A percentile compares a stretch with the other conserved stretches of the same genome.
phyloP scores from a whole-genome alignment of 2,329 filamentous ascomycete species.

The Penicillium corylophilum region DNA sequence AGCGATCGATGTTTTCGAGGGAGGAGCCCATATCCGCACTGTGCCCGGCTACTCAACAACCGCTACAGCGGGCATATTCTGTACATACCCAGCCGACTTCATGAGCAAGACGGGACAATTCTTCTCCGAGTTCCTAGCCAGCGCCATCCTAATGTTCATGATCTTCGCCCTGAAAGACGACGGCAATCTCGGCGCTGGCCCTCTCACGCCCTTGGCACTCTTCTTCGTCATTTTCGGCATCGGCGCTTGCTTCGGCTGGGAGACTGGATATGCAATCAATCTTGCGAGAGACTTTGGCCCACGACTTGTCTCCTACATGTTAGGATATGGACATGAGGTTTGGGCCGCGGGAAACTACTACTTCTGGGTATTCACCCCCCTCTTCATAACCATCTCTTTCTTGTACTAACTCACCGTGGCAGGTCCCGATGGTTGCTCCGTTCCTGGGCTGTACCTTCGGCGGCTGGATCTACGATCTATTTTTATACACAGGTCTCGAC shows the following conservation, averaged over 20 bases:
- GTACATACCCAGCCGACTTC: slow-evolving; percentile 64
- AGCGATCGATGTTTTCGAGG: slow-evolving; percentile 65
- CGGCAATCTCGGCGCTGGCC: slow-evolving; percentile 53
- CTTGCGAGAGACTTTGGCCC: slow-evolving; percentile 71
- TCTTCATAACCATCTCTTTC: not conserved
- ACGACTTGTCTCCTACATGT: slow-evolving; percentile 62
- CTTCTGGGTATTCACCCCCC: slow-evolving; percentile 59
- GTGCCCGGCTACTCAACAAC: slow-evolving; percentile 57
- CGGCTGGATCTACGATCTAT: slow-evolving; percentile 65
- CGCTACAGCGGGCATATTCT: slow-evolving; percentile 69
- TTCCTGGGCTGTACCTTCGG: slow-evolving; percentile 65
- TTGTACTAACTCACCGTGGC: not conserved
- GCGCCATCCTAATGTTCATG: slow-evolving; percentile 66
- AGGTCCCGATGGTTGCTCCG: slow-evolving; percentile 71
- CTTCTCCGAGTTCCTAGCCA: slow-evolving; percentile 70
- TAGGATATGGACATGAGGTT: slow-evolving; percentile 67
- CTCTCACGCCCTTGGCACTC: slow-evolving; percentile 59
- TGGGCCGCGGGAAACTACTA: slow-evolving; percentile 69
- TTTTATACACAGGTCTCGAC: slow-evolving; percentile 66
- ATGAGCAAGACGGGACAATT: slow-evolving; percentile 67
- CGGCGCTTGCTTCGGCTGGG: slow-evolving; percentile 71
- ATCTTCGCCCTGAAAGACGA: slow-evolving; percentile 65
- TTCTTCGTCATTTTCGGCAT: slow-evolving; percentile 75
- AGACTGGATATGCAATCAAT: slow-evolving; percentile 75
- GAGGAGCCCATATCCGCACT: slow-evolving; percentile 57